Percentiles rank a stretch among this genome's conserved stretches.
These are phyloP conservation scores for Rhizodiscina lignyota DNA, from an alignment of 495 filamentous ascomycete species.

Conservation along the genomic window DNA sequence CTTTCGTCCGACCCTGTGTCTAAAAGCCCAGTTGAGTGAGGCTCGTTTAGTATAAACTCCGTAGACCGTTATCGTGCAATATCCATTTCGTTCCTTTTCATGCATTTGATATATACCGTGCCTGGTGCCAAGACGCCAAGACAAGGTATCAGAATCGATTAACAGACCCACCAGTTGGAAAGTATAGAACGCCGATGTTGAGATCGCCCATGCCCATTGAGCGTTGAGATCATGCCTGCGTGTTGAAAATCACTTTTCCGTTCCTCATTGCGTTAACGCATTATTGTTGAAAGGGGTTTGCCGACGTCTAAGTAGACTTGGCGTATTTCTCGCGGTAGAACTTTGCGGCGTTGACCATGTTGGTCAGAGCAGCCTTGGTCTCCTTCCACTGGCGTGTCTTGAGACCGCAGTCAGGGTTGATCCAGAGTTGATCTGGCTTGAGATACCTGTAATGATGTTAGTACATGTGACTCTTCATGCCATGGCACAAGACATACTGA, in stretches of 20 bases:
- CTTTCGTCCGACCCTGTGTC: too few species aligned
- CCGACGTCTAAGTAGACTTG: not conserved
- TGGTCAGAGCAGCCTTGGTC: slow-evolving; percentile 79
- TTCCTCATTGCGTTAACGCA: too few species aligned
- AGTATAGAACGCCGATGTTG: slow-evolving; percentile 43
- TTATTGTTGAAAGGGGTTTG: too few species aligned
- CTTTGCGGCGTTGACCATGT: slow-evolving; percentile 95
- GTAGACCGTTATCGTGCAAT: too few species aligned
- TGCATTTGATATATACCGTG: too few species aligned
- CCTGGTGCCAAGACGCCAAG: too few species aligned
- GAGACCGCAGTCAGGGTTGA: slow-evolving; percentile 96
- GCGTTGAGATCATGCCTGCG: slow-evolving; percentile 12
- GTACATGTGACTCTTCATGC: not conserved
- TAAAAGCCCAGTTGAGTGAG: too few species aligned
- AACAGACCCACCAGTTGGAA: too few species aligned
- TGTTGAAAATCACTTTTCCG: too few species aligned
- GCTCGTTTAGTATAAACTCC: too few species aligned
- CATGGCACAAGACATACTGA: slow-evolving; percentile 26
- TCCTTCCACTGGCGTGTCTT: slow-evolving; percentile 96
- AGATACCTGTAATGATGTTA: slow-evolving; percentile 32
- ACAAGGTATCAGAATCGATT: too few species aligned
- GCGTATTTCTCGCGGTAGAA: slow-evolving; percentile 78
- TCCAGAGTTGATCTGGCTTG: slow-evolving; percentile 90
- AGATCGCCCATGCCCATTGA: slow-evolving; percentile 27
- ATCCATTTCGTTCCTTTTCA: too few species aligned